phyloP scores from a whole-genome alignment of 345 rosid genomes.

The Chamaenerion angustifolium region DNA sequence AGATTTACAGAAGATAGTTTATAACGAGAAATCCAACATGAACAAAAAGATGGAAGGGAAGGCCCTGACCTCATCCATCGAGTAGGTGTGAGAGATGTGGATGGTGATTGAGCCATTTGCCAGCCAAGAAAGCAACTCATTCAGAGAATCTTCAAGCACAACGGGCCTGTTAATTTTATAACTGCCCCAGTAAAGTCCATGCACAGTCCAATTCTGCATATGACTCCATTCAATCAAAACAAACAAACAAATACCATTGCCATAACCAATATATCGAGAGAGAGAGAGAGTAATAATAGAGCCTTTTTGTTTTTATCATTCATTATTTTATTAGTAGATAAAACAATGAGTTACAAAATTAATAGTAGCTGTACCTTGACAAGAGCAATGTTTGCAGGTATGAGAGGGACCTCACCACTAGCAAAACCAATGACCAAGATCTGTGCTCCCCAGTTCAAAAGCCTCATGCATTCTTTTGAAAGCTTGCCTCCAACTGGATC shows the following conservation, averaged over 20 bases:
- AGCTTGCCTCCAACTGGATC: slow-evolving; percentile 92
- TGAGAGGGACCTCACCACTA: slow-evolving; percentile 71
- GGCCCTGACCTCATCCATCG: slow-evolving; percentile 48
- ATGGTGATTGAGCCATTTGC: slow-evolving; percentile 46
- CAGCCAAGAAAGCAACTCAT: slow-evolving; percentile 75
- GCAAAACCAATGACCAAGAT: slow-evolving; percentile 87
- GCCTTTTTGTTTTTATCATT: no score
- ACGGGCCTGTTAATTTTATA: slow-evolving; percentile 42
- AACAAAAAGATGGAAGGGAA: slow-evolving; percentile 1
- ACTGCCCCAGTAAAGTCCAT: slow-evolving; percentile 97
- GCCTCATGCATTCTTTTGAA: slow-evolving; percentile 59
- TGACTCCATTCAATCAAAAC: not conserved
- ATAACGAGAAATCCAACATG: not conserved
- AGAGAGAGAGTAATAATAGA: no score
- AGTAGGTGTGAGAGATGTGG: slow-evolving; percentile 62
- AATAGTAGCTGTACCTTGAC: slow-evolving; percentile 69
- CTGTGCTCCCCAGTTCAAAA: slow-evolving; percentile 87
- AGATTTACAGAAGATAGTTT: no score
- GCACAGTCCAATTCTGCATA: slow-evolving; percentile 86
- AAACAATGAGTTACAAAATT: no score
- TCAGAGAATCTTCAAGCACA: slow-evolving; percentile 57
- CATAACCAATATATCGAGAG: no score
- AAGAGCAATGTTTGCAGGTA: slow-evolving; percentile 82
- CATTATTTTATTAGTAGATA: no score
- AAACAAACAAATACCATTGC: no score